Conservation (phyloP, 2,329 filamentous ascomycete genomes). For the Drechslerella stenobrocha region DNA sequence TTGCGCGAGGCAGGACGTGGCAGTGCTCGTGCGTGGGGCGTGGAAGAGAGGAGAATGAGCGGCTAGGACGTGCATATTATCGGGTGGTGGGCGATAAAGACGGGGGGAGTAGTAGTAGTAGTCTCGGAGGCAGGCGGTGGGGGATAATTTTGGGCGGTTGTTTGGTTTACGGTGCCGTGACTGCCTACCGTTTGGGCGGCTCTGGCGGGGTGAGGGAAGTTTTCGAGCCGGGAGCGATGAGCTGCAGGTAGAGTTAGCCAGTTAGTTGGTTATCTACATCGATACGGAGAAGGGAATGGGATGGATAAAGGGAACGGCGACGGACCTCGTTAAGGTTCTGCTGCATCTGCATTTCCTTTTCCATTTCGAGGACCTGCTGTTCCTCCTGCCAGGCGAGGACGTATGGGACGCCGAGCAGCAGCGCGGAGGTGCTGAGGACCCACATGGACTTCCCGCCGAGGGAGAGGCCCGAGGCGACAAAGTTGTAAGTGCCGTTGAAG, state of each 20-base stretch:
- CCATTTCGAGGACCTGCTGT: slow-evolving; percentile 95
- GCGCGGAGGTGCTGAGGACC: slow-evolving; percentile 84
- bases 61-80: no score
- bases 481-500: slow-evolving; percentile 61
- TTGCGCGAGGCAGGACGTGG: no score
- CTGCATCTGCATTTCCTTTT: slow-evolving; percentile 95
- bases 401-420: slow-evolving; percentile 90
- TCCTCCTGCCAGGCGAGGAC: slow-evolving; percentile 92
- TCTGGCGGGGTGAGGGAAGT: slow-evolving; percentile 31
- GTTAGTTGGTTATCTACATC: background rate
- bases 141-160: no score
- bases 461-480: slow-evolving; percentile 65
- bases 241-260: slow-evolving; percentile 20
- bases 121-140: no score
- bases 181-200: slow-evolving; percentile 36
- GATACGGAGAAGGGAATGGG: slow-evolving; percentile 55
- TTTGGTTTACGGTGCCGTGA: background rate
- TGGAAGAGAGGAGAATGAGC: no score
- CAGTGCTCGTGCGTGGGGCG: no score
- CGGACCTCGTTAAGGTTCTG: slow-evolving; percentile 80
- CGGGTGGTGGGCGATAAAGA: no score
- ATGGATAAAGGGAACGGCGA: slow-evolving; percentile 47
- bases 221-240: slow-evolving; percentile 47
- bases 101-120: no score
- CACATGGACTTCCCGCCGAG: slow-evolving; percentile 86